A percentile compares a stretch with the other conserved stretches of the same genome.
phyloP scores from a whole-genome alignment of 371 early-diverging fungal genomes.

The Rhizopus sp. region DNA sequence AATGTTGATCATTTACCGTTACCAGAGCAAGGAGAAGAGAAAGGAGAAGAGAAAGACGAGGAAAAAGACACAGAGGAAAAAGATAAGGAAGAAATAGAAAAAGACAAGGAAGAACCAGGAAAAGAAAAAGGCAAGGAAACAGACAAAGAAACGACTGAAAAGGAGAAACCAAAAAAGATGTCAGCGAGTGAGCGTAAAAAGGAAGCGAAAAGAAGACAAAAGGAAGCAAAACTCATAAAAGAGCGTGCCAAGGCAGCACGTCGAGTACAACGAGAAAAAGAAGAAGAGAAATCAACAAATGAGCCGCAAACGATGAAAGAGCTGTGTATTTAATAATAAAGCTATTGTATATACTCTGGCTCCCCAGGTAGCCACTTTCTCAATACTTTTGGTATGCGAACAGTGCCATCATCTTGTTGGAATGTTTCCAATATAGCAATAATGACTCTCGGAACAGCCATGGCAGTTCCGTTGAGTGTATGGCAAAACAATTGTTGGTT shows the following conservation, averaged over 20 bases:
- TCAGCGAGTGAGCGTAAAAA: slow-evolving; percentile 34
- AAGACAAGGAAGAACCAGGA: background rate
- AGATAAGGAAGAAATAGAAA: background rate
- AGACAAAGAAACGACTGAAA: background rate
- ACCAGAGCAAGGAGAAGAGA: slow-evolving; percentile 8
- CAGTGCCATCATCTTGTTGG: slow-evolving; percentile 73
- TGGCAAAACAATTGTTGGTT: slow-evolving; percentile 74
- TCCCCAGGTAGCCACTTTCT: slow-evolving; percentile 70
- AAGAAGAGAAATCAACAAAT: slow-evolving; percentile 3
- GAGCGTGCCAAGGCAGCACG: slow-evolving; percentile 20
- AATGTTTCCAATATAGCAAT: slow-evolving; percentile 87
- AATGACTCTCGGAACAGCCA: slow-evolving; percentile 88
- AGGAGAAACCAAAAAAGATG: slow-evolving; percentile 14
- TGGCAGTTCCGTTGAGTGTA: slow-evolving; percentile 93
- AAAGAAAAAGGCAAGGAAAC: slow-evolving; percentile 1
- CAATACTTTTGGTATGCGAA: slow-evolving; percentile 73
- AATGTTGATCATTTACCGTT: background rate
- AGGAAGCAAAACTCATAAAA: slow-evolving; percentile 26
- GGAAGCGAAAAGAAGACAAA: slow-evolving; percentile 31
- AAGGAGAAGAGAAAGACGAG: slow-evolving; percentile 8
- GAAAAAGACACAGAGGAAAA: slow-evolving; percentile 1
- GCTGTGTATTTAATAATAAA: slow-evolving; percentile 26
- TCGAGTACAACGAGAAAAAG: slow-evolving; percentile 8
- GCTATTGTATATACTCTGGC: background rate
- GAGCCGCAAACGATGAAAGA: slow-evolving; percentile 28